Evolutionary conservation across 805 yeast genomes (phyloP).

Genomic region (Kazachstania martiniae): DNA sequence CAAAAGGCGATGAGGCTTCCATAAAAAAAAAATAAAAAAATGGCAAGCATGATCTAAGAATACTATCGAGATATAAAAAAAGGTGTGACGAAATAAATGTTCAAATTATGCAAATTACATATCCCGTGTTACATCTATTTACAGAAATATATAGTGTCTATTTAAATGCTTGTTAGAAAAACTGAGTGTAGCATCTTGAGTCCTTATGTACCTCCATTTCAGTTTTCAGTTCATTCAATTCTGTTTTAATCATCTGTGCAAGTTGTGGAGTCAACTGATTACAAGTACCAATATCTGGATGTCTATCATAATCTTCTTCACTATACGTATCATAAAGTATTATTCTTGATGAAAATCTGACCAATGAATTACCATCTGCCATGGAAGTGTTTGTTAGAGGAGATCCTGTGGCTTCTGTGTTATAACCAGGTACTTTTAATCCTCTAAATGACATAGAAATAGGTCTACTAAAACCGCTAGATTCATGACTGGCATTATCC

Average conservation of each 20-base stretch:
- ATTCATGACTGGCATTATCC: constrained; percentile 2
- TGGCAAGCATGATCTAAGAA: too few relatives aligned
- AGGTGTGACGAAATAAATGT: too few relatives aligned
- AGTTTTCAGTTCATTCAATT: constrained; percentile 66
- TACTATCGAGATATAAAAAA: too few relatives aligned
- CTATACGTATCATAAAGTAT: constrained; percentile 77
- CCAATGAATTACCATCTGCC: constrained; percentile 1
- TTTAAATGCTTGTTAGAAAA: too few relatives aligned
- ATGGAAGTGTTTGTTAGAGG: neutral
- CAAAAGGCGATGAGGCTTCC: too few relatives aligned
- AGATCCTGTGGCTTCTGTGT: constrained; percentile 18
- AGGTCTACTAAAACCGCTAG: constrained; percentile 20
- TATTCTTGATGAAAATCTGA: constrained; percentile 66
- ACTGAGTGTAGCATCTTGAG: constrained; percentile 76
- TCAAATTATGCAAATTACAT: too few relatives aligned
- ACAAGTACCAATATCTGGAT: constrained; percentile 87
- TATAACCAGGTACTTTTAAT: constrained; percentile 46
- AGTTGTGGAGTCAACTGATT: constrained; percentile 78
- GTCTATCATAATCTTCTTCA: constrained; percentile 80
- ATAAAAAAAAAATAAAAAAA: too few relatives aligned
- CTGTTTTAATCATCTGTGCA: constrained; percentile 80
- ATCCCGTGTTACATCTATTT: too few relatives aligned
- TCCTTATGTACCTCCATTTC: constrained; percentile 77
- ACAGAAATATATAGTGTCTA: neutral
- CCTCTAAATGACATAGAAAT: constrained; percentile 50